Conservation (phyloP, 2,329 filamentous ascomycete species). For the Elsinoe arachidis region DNA sequence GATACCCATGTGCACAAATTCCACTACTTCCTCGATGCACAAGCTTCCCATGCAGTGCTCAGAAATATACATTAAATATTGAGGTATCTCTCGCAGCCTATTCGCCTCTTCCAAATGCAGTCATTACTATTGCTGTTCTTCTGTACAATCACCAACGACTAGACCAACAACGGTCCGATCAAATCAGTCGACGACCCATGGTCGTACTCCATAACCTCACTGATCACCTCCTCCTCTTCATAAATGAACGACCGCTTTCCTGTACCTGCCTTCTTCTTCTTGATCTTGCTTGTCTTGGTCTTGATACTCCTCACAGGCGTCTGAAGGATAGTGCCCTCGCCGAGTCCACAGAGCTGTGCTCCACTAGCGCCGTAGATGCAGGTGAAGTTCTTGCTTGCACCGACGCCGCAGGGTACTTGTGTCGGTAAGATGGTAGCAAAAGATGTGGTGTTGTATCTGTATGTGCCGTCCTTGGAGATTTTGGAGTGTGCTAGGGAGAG, state of each 20-base stretch:
- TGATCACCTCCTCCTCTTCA: background rate
- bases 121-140: background rate
- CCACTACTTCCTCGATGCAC: background rate
- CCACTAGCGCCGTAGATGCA: conserved; percentile 6
- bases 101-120: background rate
- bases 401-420: conserved; percentile 4
- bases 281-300: conserved; percentile 1
- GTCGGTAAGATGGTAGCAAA: background rate
- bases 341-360: conserved; percentile 1
- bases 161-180: background rate
- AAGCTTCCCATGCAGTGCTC: background rate
- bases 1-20: conserved; percentile 5
- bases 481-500: background rate
- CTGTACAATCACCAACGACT: background rate
- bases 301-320: conserved; percentile 2
- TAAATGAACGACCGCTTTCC: background rate
- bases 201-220: background rate
- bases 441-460: conserved; percentile 1
- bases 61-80: conserved; percentile 2
- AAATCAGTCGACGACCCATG: background rate
- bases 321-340: conserved; percentile 2
- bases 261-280: background rate
- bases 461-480: background rate
- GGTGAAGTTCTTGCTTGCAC: conserved; percentile 9
- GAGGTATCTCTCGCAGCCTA: background rate